Conservation (phyloP, 2,329 filamentous ascomycete genomes). For the Rhinocladiella mackenziei region DNA sequence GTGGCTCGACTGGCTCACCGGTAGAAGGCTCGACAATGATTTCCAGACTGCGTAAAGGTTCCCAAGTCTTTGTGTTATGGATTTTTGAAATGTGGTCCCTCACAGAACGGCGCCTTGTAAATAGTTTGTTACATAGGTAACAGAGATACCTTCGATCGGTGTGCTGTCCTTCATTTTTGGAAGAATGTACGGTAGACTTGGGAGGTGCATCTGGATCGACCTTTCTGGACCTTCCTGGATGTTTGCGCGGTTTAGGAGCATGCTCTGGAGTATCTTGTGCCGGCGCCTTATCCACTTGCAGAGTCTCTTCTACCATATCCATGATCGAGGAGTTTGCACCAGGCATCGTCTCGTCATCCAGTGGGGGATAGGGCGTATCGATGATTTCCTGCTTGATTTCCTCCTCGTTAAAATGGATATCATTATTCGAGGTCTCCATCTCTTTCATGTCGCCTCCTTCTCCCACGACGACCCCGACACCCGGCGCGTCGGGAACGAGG, state of each 20-base stretch:
- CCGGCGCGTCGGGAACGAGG: constrained; percentile 14
- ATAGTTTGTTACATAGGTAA: constrained; percentile 30
- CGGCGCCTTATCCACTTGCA: constrained; percentile 4
- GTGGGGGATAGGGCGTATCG: constrained; percentile 18
- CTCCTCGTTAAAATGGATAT: constrained; percentile 9
- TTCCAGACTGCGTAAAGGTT: constrained; percentile 27
- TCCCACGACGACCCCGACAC: constrained; percentile 19
- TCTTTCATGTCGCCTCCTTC: constrained; percentile 15
- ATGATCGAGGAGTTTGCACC: constrained; percentile 6
- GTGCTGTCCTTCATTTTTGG: constrained; percentile 31
- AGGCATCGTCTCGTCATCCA: constrained; percentile 12
- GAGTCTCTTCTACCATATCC: constrained; percentile 12
- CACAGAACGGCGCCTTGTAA: constrained; percentile 28
- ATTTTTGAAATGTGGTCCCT: constrained; percentile 31
- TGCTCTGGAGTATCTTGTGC: constrained; percentile 6
- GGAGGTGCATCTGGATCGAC: constrained; percentile 14
- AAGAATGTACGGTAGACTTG: constrained; percentile 27
- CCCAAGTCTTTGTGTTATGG: constrained; percentile 29
- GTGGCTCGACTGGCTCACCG: constrained; percentile 27
- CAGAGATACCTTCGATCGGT: constrained; percentile 30
- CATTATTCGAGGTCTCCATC: constrained; percentile 1
- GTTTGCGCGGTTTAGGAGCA: constrained; percentile 17
- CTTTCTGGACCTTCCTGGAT: constrained; percentile 24
- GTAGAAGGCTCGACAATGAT: constrained; percentile 27
- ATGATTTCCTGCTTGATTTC: constrained; percentile 19